Conservation (phyloP, 768 basidiomycete species). For the Mycena floridula region DNA sequence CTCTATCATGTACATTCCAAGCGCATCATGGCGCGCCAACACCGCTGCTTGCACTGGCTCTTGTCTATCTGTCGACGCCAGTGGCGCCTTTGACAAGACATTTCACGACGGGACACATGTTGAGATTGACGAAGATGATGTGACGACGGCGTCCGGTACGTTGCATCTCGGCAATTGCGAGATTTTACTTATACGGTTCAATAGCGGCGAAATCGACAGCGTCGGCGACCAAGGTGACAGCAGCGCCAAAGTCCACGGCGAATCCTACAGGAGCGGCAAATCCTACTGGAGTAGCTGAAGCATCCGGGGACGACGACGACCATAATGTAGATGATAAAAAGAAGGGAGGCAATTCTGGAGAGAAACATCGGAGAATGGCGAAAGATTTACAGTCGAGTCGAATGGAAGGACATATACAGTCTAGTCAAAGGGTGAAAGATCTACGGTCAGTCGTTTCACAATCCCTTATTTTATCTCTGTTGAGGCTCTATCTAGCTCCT, state of each 20-base stretch:
- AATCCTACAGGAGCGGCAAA: background rate
- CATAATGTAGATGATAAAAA: slow-evolving; percentile 6
- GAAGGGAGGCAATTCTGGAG: slow-evolving; percentile 1
- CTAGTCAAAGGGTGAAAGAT: no score
- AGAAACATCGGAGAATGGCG: background rate
- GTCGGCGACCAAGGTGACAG: background rate
- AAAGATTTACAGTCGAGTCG: no score
- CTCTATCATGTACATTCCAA: slow-evolving; percentile 30
- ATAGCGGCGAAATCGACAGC: background rate
- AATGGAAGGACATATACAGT: no score
- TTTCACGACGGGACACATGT: slow-evolving; percentile 31
- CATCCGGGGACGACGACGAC: slow-evolving; percentile 5
- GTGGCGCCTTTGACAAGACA: slow-evolving; percentile 18
- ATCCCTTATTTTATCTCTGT: slow-evolving; percentile 1
- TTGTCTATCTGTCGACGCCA: slow-evolving; percentile 22
- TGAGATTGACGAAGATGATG: slow-evolving; percentile 14
- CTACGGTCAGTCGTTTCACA: background rate
- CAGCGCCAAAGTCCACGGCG: background rate
- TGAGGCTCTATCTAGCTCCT: no score
- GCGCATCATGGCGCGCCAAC: slow-evolving; percentile 29
- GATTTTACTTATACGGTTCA: background rate
- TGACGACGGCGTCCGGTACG: slow-evolving; percentile 2
- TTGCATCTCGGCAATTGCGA: no score
- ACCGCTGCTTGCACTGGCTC: slow-evolving; percentile 17
- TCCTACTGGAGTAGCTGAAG: slow-evolving; percentile 2